Evolutionary conservation across 2,329 filamentous ascomycete genomes (phyloP), one percentile per base, ranked within the genome.

Genomic region (Aureobasidium sp.): DNA sequence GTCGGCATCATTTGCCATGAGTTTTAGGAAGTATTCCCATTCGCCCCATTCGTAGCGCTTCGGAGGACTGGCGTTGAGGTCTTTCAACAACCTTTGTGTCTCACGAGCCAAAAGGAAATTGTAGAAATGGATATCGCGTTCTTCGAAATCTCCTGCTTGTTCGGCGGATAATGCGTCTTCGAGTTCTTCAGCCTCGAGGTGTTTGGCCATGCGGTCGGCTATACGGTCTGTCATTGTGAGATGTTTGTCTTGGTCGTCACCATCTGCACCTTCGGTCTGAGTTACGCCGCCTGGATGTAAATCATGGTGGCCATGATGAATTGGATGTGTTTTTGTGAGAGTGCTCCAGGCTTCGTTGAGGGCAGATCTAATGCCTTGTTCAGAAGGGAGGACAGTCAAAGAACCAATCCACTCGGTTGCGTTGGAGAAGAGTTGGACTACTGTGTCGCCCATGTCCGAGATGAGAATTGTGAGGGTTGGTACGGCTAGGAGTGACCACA

Each of bases 391-490:
- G 20, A 84, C 76, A 2, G 82, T 84, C 27, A 84, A 66, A 34
- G 80, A 78, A 13, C 80, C 82, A 5, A 83, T 64, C 75, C 78
- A 83, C n/a, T 82, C 78, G 0, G 81, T 83, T n/a, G 79, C 62
- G 52, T 84, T 80, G 26, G 79, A 78, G 70, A 85, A 78, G 9
- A 73, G 72, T 63, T 81, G 81, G 63, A 84, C 79, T 10, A 82
- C 77, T 0, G 80, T 82, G 63, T 81, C 79, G 15, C 79, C 79
- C 79, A 83, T 81, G 63, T 82, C 79, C 61, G 74, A 78, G 66
- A 81, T 82, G 37, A 82, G 72, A 27, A 82, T 80, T 0, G 82
- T 83, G 50, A 84, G 73, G 0, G 79, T 80, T 0, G 82, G 81
- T 0, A 84, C 76, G 0, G 81, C 81, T 9, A 84, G 71, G 5